Evolutionary conservation across 2,329 filamentous ascomycete genomes (phyloP), one percentile per base, ranked within the genome.

Genomic region (Sarocladium oryzae): DNA sequence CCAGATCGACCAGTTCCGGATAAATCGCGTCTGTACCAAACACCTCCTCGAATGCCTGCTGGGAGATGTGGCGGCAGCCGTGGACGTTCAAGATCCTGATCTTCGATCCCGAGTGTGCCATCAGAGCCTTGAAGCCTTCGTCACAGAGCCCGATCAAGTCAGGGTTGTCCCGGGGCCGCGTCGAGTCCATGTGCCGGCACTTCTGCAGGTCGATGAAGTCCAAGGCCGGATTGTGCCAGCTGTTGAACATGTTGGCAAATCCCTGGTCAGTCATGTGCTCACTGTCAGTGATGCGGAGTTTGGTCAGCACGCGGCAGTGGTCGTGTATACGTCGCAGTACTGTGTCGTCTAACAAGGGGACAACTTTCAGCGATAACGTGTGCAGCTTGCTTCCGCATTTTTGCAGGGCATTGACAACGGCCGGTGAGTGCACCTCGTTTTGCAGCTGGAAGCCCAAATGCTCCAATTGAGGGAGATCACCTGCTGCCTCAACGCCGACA

Each of bases 271-370:
- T 90, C 69, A 87, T 85, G 10, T 73, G 67, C 58, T 86, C 79
- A 65, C 89, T 95, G 56, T 89, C 84, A 0, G 84, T 86, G 58
- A 97, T 81, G 49, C 91, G 86, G 16, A 97, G 77, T 63, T 96
- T 96, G 50, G 65, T 67, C 15, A 97, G 75, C 1, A 73, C 69
- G 6, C 69, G 75, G 66, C 90, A 96, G 35, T 82, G 74, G 5
- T 78, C 69, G 63, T 89, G 86, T 52, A 96, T 85, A 1, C 79
- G 74, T 43, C 81, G 74, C 1, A 96, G 76, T 1, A 95, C 72
- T 3, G 73, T 71, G 62, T 93, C 85, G 57, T 91, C 81, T 2
- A 81, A 75, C 18, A 82, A 71, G 1, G 77, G 66, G 54, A 90
- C 88, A 21, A 81, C 75, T 60, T 85, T 82, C 13, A 96, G 71